Conservation (phyloP, 2,329 filamentous ascomycete species). For the Tolypocladium endophyticum region DNA sequence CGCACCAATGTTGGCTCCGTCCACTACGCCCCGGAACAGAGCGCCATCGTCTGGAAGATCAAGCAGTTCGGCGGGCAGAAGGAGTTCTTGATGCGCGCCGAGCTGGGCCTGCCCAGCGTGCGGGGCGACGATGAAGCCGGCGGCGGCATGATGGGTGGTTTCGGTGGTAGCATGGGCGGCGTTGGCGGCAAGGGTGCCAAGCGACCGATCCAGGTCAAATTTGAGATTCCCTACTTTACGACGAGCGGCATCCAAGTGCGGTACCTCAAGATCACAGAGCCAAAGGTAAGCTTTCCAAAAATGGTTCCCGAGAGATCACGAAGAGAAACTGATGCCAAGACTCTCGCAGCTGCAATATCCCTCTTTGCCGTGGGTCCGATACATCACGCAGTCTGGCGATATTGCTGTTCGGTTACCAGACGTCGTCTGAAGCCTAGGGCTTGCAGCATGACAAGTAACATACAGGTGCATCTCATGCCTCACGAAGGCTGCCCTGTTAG, state of each 20-base stretch:
- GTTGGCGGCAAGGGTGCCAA: constrained; percentile 78
- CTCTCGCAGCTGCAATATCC: constrained; percentile 79
- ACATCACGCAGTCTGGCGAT: constrained; percentile 96
- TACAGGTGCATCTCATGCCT: background rate
- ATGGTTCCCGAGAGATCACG: background rate
- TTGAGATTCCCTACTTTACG: constrained; percentile 99
- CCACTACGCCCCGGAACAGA: constrained; percentile 95
- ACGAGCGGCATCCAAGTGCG: constrained; percentile 97
- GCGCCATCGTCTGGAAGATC: constrained; percentile 98
- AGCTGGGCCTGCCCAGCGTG: constrained; percentile 87
- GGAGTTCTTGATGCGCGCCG: constrained; percentile 96
- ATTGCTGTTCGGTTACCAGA: constrained; percentile 94
- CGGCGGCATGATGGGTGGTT: constrained; percentile 94
- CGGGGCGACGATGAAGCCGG: constrained; percentile 92
- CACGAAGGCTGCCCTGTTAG: background rate
- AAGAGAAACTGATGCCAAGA: background rate
- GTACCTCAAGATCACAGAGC: constrained; percentile 98
- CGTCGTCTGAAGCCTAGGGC: constrained; percentile 46
- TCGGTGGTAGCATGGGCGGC: constrained; percentile 93
- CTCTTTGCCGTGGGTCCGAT: constrained; percentile 92
- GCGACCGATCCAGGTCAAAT: constrained; percentile 96
- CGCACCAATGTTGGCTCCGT: constrained; percentile 95
- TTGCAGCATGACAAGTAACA: background rate
- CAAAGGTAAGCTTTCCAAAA: constrained; percentile 59
- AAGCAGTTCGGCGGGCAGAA: constrained; percentile 99